phyloP scores from a whole-genome alignment of 2,329 filamentous ascomycete species.

The Hirsutella minnesotensis region DNA sequence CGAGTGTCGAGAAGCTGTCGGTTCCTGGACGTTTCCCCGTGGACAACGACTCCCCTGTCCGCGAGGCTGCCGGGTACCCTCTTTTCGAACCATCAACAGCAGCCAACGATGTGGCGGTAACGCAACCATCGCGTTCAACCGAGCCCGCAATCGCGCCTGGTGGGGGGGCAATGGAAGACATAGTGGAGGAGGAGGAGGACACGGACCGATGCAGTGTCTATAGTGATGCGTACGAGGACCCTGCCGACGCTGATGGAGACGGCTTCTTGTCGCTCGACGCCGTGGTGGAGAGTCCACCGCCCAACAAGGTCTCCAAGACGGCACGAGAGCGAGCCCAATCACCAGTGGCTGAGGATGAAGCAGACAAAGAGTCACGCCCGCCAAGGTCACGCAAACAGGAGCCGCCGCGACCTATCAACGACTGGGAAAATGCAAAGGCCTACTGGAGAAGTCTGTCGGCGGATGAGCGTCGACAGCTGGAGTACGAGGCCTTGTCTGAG shows the following conservation, averaged over 20 bases:
- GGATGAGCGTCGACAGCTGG: slow-evolving; percentile 50
- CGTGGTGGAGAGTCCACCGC: slow-evolving; percentile 49
- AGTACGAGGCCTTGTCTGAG: slow-evolving; percentile 43
- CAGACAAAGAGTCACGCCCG: neutral
- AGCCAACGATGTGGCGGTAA: neutral
- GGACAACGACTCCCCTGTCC: slow-evolving; percentile 15
- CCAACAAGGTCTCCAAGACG: slow-evolving; percentile 13
- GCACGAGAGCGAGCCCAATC: slow-evolving; percentile 5
- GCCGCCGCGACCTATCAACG: slow-evolving; percentile 18
- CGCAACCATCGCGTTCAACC: slow-evolving; percentile 7
- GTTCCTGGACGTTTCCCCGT: slow-evolving; percentile 50
- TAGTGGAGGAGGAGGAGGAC: slow-evolving; percentile 28
- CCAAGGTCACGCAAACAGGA: neutral
- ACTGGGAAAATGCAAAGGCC: slow-evolving; percentile 57
- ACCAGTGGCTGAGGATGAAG: neutral
- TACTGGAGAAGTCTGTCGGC: slow-evolving; percentile 58
- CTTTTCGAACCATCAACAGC: slow-evolving; percentile 1
- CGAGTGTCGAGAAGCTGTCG: slow-evolving; percentile 11
- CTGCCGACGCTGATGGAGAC: slow-evolving; percentile 50
- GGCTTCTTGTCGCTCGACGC: slow-evolving; percentile 66
- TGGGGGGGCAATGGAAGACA: slow-evolving; percentile 19
- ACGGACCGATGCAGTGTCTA: slow-evolving; percentile 49
- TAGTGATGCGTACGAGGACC: slow-evolving; percentile 66
- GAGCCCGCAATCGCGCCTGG: slow-evolving; percentile 8
- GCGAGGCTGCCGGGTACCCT: neutral